A percentile compares a stretch with the other conserved stretches of the same genome.
These are phyloP conservation scores for Trametes maxima DNA, from an alignment of 768 basidiomycete genomes.

Conservation along the genomic window DNA sequence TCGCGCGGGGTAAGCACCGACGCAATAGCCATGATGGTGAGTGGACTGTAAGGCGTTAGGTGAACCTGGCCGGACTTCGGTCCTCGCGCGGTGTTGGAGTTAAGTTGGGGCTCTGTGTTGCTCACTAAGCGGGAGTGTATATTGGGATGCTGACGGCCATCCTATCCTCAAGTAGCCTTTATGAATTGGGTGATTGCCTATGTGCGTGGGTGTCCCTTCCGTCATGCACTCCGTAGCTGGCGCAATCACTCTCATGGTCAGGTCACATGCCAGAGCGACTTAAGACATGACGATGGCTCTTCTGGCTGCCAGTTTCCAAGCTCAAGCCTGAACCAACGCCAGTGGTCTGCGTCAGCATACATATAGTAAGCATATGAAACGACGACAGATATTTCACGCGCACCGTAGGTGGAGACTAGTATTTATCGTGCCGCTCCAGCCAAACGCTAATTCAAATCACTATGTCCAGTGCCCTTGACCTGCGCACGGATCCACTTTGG, in stretches of 20 bases:
- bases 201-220: neutral
- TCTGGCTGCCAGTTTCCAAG: no score
- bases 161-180: neutral
- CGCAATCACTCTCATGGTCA: conserved; percentile 12
- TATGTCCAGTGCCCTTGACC: no score
- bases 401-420: no score
- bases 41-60: neutral
- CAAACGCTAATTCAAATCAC: no score
- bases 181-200: neutral
- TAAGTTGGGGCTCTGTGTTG: neutral
- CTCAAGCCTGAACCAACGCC: no score
- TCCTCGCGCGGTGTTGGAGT: neutral
- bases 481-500: no score
- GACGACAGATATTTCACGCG: no score
- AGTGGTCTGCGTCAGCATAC: no score
- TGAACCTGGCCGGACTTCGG: neutral
- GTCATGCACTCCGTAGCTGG: conserved; percentile 1
- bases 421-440: no score
- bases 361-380: no score
- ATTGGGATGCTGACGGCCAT: neutral
- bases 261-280: conserved; percentile 8
- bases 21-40: conserved; percentile 25
- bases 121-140: conserved; percentile 13
- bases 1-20: conserved; percentile 36
- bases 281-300: no score